phyloP scores from a whole-genome alignment of 1,139 yeast genomes.

The Entelexis sorbosivorans region DNA sequence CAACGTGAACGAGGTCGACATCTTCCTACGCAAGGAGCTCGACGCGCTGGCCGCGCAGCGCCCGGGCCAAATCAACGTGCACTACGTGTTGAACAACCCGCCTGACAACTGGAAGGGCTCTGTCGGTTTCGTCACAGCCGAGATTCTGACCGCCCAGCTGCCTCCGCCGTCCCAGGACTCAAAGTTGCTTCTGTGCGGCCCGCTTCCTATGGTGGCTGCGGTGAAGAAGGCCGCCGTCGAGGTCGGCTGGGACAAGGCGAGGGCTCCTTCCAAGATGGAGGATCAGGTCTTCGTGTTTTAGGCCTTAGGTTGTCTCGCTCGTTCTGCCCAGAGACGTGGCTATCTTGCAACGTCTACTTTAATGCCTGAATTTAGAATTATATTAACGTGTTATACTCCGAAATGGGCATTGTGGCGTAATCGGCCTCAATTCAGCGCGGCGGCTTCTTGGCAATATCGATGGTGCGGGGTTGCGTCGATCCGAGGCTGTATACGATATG shows the following conservation, averaged over 20 bases:
- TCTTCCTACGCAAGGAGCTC: slow-evolving; percentile 65
- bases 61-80: slow-evolving; percentile 57
- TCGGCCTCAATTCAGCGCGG: too few species aligned
- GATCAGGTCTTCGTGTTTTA: slow-evolving; percentile 87
- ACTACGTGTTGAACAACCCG: slow-evolving; percentile 69
- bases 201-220: slow-evolving; percentile 77
- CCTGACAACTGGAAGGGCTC: slow-evolving; percentile 71
- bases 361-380: too few species aligned
- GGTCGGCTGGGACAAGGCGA: slow-evolving; percentile 77
- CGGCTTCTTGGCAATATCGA: too few species aligned
- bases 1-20: slow-evolving; percentile 55
- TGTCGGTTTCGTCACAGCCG: slow-evolving; percentile 72
- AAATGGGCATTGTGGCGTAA: too few species aligned
- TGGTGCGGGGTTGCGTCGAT: too few species aligned
- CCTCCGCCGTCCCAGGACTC: slow-evolving; percentile 53
- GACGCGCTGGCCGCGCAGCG: slow-evolving; percentile 53
- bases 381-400: too few species aligned
- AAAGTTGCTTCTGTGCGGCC: slow-evolving; percentile 84
- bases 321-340: too few species aligned
- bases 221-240: slow-evolving; percentile 68
- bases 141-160: slow-evolving; percentile 52
- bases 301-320: too few species aligned
- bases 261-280: slow-evolving; percentile 81
- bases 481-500: too few species aligned
- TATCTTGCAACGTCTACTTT: too few species aligned